Base-by-base conservation (phyloP, 176 grass and related monocot genomes). In the Puya raimondii region DNA sequence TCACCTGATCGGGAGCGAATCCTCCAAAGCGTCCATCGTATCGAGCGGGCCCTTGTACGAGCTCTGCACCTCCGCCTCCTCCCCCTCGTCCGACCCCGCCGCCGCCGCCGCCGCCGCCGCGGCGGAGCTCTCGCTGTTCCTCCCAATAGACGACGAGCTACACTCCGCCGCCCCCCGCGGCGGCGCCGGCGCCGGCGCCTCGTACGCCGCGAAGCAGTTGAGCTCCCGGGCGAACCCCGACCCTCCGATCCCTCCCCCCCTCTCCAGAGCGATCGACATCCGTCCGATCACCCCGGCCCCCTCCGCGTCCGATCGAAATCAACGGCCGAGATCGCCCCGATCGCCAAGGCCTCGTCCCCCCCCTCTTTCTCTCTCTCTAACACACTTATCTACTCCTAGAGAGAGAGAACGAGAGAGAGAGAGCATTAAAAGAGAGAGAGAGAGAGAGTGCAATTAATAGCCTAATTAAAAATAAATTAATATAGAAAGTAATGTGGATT, bases 21-120 rank as follows among this genome's bases (percentile, higher is more conserved):
- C 88, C 78, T 96, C 82, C 23, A 96, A 81, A 64, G 83, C 80
- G 73, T 96, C 91, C 91, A 96, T 91, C 72, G 88, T 88, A 70
- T 96, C 91, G 68, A 96, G 75, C 48, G 91, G 85, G 11, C 91
- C 91, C 80, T 80, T 96, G 67, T 79, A 88, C 17, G 82, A 83
- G 78, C 91, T 96, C 88, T 96, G 91, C 47, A 96, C 91, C 88
- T 96, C 91, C 56, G 17, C 17, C 16, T 61, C 56, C 56, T 61
- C 56, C 17, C n/a, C 56, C 17, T 10, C 49, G 79, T 74, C 88
- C 89, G 86, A 69, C 87, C 87, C 26, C 76, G 81, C 51, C 73
- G 79, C 56, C 56, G 0, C 50, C 82, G 82, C 79, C 87, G 81
- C 74, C 58, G 75, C 84, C 72, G 84, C 77, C 63, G 54, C 73